Evolutionary conservation across 2,329 filamentous ascomycete species (phyloP).

Genomic region (Paraphaeosphaeria minitans): DNA sequence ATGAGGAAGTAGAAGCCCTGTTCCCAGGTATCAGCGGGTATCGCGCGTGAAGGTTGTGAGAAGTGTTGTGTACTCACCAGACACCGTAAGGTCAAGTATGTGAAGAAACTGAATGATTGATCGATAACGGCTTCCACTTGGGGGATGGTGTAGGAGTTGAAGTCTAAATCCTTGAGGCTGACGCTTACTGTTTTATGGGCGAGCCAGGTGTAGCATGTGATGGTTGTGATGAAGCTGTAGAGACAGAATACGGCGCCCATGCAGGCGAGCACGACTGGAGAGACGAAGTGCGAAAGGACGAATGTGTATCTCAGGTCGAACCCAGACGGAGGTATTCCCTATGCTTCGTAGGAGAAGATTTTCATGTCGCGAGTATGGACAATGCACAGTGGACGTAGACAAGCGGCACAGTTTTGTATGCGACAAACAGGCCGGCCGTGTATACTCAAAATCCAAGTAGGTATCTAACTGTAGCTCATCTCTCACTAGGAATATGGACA

Average conservation of each 20-base stretch:
- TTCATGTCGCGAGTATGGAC: neutral
- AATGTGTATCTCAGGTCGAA: neutral
- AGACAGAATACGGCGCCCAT: neutral
- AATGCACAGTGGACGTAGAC: neutral
- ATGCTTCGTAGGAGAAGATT: neutral
- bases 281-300: neutral
- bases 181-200: neutral
- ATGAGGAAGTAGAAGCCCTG: constrained; percentile 3
- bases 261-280: neutral
- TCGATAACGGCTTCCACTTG: neutral
- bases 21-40: neutral
- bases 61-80: neutral
- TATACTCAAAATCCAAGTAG: neutral
- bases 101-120: constrained; percentile 5
- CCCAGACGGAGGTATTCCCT: neutral
- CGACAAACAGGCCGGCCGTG: neutral
- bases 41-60: neutral
- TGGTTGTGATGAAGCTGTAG: constrained; percentile 1
- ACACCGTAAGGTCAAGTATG: neutral
- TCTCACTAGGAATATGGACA: neutral
- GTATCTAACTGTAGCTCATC: neutral
- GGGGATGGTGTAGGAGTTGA: neutral
- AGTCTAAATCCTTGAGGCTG: neutral
- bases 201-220: neutral
- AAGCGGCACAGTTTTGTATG: neutral